Evolutionary conservation across 306 rosid species (phyloP), one percentile per base, ranked within the genome.

Genomic region (Acacia melanoxylon): DNA sequence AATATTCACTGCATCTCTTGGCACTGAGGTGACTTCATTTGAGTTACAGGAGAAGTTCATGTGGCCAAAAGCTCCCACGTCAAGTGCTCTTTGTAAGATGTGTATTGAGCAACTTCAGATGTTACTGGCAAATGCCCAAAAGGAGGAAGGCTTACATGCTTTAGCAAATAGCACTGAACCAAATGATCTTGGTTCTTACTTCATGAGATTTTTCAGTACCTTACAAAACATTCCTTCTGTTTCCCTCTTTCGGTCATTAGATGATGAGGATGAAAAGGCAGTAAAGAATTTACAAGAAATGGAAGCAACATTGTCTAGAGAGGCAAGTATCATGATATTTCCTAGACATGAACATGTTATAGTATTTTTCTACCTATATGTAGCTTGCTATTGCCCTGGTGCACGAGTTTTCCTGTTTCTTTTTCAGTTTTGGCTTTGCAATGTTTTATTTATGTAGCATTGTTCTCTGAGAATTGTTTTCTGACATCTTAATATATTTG

Each of bases 81-180:
- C 98, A 0, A 91, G 84, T 88, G 83, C 93, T 81, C 98, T 95
- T 81, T 92, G 98, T 91, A 88, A 86, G 84, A 88, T 90, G 89
- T 95, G 98, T 78, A 91, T 95, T 71, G 97, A 93, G 82, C 98
- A 95, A 87, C 94, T 95, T 74, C 98, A 95, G 90, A 78, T 85
- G 58, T 74, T 93, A 77, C 82, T 93, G 72, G 93, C 97, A 27
- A 91, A 83, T 86, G 86, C 98, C 82, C 99, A 91, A 46, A 95
- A 93, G 88, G 97, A 84, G 41, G 99, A 95, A 85, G 89, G 91
- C 24, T 42, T 87, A 25, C 90, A 33, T 56, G 25, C 62, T 74
- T 82, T 71, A 73, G 58, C 80, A 25, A 91, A 83, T 82, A 83
- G 88, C 44, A 61, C 76, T 59, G 98, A 93, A 85, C 86, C 89